phyloP scores from a whole-genome alignment of 2,329 filamentous ascomycete genomes.

The Botrytis galanthina region DNA sequence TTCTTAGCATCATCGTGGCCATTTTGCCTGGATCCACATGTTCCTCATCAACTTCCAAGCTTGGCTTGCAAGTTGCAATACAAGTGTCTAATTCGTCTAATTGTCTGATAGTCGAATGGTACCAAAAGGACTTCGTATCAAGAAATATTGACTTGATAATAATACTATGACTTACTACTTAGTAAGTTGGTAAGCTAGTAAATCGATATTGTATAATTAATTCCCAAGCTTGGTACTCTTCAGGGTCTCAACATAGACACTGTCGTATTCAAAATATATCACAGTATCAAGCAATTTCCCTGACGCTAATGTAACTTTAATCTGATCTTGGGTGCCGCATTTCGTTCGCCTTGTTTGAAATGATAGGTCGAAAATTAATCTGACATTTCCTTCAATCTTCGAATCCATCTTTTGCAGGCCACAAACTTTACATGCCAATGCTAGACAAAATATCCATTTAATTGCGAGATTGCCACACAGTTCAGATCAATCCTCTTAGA shows the following conservation, averaged over 20 bases:
- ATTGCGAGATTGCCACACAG: slow-evolving; percentile 2
- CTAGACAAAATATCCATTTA: background rate
- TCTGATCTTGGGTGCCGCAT: slow-evolving; percentile 18
- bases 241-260: background rate
- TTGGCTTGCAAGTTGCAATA: background rate
- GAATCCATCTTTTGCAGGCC: background rate
- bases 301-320: slow-evolving; percentile 20
- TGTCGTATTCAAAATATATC: background rate
- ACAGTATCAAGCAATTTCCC: slow-evolving; percentile 2
- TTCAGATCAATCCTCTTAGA: background rate
- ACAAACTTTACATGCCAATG: slow-evolving; percentile 1
- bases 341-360: slow-evolving; percentile 18
- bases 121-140: background rate
- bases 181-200: background rate
- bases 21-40: background rate
- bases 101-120: background rate
- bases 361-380: slow-evolving; percentile 18
- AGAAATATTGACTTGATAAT: background rate
- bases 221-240: background rate
- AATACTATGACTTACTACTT: background rate
- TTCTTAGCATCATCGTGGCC: slow-evolving; percentile 2
- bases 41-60: background rate
- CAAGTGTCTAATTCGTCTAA: background rate
- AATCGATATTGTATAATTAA: background rate
- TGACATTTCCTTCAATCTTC: background rate